Evolutionary conservation across 1,284 basidiomycete genomes (phyloP), one percentile per base, ranked within the genome.

Genomic region (Marasmius fiardii): DNA sequence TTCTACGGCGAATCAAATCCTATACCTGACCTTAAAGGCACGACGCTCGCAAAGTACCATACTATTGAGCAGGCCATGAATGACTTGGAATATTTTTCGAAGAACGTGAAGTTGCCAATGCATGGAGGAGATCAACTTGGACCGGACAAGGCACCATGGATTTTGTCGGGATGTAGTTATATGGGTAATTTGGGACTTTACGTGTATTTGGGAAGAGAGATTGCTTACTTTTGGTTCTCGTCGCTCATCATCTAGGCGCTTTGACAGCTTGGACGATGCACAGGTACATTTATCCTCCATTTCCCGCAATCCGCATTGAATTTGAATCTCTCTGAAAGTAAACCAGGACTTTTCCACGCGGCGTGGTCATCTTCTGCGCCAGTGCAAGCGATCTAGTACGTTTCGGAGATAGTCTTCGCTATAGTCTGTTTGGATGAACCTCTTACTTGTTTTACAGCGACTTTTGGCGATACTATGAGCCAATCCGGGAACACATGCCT

Each of bases 1-100:
- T 90, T 71, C 64, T 80, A 74, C 52, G 77, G 77, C 33, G 63
- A 70, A 28, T 76, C 74, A 58, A 79, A 80, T 56, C 88, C 88
- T 2, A 78, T 76, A 54, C 72, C 79, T 26, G 76, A 89, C 67
- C 76, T 90, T 18, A 79, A 74, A n/a, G 79, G 80, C 11, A 68
- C 77, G 57, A 86, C 80, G 62, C 72, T 90, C 49, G 39, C 39
- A 16, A 68, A 72, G 51, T 64, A 81, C 14, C 82, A 85, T 64
- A 89, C 84, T 2, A 78, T 90, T 47, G 81, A 88, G 63, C 88
- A 90, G 70, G 84, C 85, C 18, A 80, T 87, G 51, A 81, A 88
- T 52, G 88, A 90, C 64, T 68, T 89, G 28, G 83, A 75, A 39
- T 88, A 86, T 68, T 91, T 90, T 63, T 78, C 85, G 11, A 73